A percentile compares a stretch with the other conserved stretches of the same genome.
Conservation (phyloP, 352 stramenopile species). For the Pythium sukuiense region DNA sequence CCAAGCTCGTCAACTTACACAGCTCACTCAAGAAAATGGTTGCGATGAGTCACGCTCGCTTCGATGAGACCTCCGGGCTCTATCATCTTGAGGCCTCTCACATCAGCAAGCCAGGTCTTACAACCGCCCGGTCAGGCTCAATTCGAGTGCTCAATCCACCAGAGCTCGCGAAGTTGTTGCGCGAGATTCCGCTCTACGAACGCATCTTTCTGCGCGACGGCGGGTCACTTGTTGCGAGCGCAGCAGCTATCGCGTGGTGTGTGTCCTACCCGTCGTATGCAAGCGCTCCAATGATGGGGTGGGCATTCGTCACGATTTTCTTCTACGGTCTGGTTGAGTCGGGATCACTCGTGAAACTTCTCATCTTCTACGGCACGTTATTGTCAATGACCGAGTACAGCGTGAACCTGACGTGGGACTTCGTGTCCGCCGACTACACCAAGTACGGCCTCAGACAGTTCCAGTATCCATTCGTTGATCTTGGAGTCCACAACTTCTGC, state of each 20-base stretch:
- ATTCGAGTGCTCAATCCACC: neutral
- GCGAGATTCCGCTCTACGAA: conserved; percentile 59
- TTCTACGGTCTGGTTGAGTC: conserved; percentile 50
- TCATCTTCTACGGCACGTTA: conserved; percentile 63
- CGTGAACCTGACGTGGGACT: conserved; percentile 62
- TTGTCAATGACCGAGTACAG: conserved; percentile 63
- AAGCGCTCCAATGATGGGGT: conserved; percentile 58
- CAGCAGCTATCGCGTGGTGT: conserved; percentile 69
- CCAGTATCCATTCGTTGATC: conserved; percentile 73
- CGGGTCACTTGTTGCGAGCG: conserved; percentile 63
- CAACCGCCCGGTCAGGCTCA: neutral
- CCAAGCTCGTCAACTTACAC: conserved; percentile 76
- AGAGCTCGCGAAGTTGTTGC: conserved; percentile 41
- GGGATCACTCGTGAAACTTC: conserved; percentile 46
- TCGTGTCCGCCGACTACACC: conserved; percentile 49
- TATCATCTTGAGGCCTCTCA: conserved; percentile 4
- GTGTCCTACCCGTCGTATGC: conserved; percentile 85
- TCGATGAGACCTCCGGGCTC: conserved; percentile 1
- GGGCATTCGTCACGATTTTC: conserved; percentile 66
- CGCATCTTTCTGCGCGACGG: conserved; percentile 71
- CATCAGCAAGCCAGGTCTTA: neutral
- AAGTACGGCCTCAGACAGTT: conserved; percentile 66
- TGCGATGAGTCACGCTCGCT: neutral
- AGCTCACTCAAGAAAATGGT: conserved; percentile 14
- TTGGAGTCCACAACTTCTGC: conserved; percentile 73